Base-by-base conservation (phyloP, 2,329 filamentous ascomycete genomes). In the Elsinoe fawcettii region DNA sequence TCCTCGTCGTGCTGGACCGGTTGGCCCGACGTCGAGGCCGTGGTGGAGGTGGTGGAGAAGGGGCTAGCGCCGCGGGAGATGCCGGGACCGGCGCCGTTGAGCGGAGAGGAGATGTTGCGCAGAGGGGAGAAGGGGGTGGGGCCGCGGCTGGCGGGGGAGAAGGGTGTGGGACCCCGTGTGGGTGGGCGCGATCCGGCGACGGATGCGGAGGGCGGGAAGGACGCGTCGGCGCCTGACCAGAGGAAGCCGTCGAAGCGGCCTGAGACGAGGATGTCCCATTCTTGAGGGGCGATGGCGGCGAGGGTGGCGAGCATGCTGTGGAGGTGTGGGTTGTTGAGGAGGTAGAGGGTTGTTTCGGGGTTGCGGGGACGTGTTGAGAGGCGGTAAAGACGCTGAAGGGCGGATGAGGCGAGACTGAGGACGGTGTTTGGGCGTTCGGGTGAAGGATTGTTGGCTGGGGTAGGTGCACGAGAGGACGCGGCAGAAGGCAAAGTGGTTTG, bases 211-310 rank as follows among this genome's bases (percentile, higher is more conserved):
- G 58, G 27, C 18, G 58, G 58, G 36, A 59, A 67, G 39, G 62
- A 66, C 34, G 63, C 60, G 59, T 62, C 66, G 32, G 62, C 62
- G 54, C 92, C 92, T 44, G 90, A 95, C 83, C 92, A 95, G 18
- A 55, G 78, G 73, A 97, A 97, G 3, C 92, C 92, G 67, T 96
- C 91, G 65, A 97, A 97, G 25, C 92, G 87, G 25, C 92, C 92
- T 0, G 92, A 96, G 3, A 87, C 89, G 11, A 97, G 78, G 57
- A 97, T 95, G 61, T 96, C 92, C 92, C 92, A 97, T 71, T 97
- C 92, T n/a, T 88, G 87, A 47, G 85, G 82, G 67, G 87, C 93
- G 64, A 97, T 93, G 55, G 91, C 89, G 34, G 88, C 85, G 51
- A 96, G 79, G 0, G 92, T 96, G 39, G 89, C 85, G 2, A 97